Conservation (phyloP, 2,329 filamentous ascomycete genomes). For the Dryadomyces quercivorus region DNA sequence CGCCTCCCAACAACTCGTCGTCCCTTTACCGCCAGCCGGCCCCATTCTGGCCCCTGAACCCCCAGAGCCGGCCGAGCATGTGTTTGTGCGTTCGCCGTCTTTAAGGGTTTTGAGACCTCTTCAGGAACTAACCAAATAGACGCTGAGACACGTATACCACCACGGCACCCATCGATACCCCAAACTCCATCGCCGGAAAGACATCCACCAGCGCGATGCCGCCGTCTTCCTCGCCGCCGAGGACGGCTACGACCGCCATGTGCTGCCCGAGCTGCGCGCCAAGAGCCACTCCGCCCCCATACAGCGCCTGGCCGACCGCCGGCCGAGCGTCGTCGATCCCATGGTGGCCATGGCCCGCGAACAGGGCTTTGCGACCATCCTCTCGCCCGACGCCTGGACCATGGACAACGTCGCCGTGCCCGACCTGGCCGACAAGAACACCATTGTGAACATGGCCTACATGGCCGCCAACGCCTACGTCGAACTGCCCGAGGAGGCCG, state of each 20-base stretch:
- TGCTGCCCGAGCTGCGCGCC: constrained; percentile 41
- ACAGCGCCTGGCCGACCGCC: constrained; percentile 68
- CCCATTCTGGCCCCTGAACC: constrained; percentile 30
- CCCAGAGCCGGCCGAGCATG: constrained; percentile 39
- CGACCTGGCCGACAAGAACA: constrained; percentile 74
- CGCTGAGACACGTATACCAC: constrained; percentile 81
- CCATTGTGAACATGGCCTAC: constrained; percentile 69
- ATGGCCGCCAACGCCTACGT: constrained; percentile 91
- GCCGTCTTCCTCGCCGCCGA: constrained; percentile 51
- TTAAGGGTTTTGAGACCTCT: neutral
- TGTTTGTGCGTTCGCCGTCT: constrained; percentile 27
- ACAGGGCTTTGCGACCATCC: constrained; percentile 52
- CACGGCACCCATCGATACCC: constrained; percentile 77
- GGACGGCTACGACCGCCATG: constrained; percentile 39
- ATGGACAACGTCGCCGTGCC: constrained; percentile 68
- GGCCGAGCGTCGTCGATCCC: constrained; percentile 63
- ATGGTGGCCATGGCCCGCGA: constrained; percentile 62
- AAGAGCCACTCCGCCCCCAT: constrained; percentile 58
- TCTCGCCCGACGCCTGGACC: constrained; percentile 69
- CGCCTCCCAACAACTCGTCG: constrained; percentile 27
- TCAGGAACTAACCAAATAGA: constrained; percentile 26
- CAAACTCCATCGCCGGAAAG: constrained; percentile 60
- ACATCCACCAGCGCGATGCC: constrained; percentile 49
- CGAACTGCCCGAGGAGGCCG: constrained; percentile 52
- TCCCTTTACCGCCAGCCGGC: constrained; percentile 28